These are phyloP conservation scores for Quaeritorhiza haematococci DNA, from an alignment of 371 early-diverging fungal genomes.

Conservation along the genomic window DNA sequence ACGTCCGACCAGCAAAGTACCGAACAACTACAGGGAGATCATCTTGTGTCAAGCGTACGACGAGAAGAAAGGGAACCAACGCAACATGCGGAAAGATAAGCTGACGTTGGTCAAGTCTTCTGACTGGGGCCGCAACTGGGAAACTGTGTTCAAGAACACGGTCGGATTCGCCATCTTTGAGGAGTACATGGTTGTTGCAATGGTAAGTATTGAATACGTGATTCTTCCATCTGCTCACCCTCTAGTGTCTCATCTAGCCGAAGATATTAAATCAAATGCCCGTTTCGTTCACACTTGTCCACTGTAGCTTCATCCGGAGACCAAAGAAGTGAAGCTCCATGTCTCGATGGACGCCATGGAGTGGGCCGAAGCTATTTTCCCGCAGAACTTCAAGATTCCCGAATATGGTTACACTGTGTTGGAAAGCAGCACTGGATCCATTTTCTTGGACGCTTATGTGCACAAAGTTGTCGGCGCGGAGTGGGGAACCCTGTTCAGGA, in stretches of 20 bases:
- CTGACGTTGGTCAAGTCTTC: constrained; percentile 2
- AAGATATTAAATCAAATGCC: constrained; percentile 1
- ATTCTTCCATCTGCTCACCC: constrained; percentile 9
- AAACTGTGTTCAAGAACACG: constrained; percentile 51
- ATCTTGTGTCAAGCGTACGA: constrained; percentile 69
- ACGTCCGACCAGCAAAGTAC: background rate
- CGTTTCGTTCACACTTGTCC: constrained; percentile 23
- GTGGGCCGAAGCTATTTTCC: constrained; percentile 73
- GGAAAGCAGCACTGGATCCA: constrained; percentile 71
- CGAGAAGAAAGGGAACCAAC: constrained; percentile 57
- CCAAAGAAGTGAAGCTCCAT: constrained; percentile 52
- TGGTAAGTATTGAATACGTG: constrained; percentile 29
- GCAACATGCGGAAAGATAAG: constrained; percentile 10
- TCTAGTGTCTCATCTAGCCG: background rate
- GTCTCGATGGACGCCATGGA: constrained; percentile 68
- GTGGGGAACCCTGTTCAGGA: constrained; percentile 79
- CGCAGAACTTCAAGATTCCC: constrained; percentile 56
- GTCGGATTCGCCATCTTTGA: constrained; percentile 74
- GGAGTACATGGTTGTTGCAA: constrained; percentile 79
- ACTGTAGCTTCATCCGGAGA: constrained; percentile 24
- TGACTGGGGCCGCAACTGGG: constrained; percentile 16
- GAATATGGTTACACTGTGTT: constrained; percentile 73
- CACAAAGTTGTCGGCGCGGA: constrained; percentile 56
- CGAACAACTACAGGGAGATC: constrained; percentile 37
- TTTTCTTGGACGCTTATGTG: constrained; percentile 71